A percentile compares a stretch with the other conserved stretches of the same genome.
Evolutionary conservation across 495 filamentous ascomycete genomes (phyloP).

Genomic region (Ramalina intermedia): DNA sequence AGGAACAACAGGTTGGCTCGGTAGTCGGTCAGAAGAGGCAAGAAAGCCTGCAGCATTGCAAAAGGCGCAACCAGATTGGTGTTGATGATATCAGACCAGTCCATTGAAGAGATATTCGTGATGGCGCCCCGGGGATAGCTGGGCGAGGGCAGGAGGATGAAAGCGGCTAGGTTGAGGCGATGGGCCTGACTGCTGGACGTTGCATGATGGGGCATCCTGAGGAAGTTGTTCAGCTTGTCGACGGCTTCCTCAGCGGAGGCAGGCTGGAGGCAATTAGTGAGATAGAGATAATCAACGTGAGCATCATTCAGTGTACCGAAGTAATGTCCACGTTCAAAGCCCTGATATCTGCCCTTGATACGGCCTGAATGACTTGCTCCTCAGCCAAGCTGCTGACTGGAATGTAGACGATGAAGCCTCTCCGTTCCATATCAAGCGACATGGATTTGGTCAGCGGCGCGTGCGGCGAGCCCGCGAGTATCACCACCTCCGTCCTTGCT

Average conservation of each 20-base stretch:
- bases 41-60: constrained; percentile 69
- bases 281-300: constrained; percentile 4
- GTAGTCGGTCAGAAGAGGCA: constrained; percentile 52
- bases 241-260: constrained; percentile 32
- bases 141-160: constrained; percentile 54
- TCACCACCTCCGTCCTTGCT: constrained; percentile 77
- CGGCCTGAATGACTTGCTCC: constrained; percentile 59
- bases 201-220: constrained; percentile 56
- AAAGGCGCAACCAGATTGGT: constrained; percentile 86
- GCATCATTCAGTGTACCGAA: constrained; percentile 34
- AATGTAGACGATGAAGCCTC: constrained; percentile 88
- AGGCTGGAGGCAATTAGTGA: background rate
- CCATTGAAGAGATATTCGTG: constrained; percentile 63
- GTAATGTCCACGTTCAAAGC: constrained; percentile 72
- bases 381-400: constrained; percentile 68
- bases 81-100: constrained; percentile 81
- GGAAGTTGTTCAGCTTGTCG: constrained; percentile 43
- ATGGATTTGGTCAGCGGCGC: constrained; percentile 70
- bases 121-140: constrained; percentile 60
- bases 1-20: constrained; percentile 58
- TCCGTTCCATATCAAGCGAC: constrained; percentile 69
- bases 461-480: constrained; percentile 68
- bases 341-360: constrained; percentile 65
- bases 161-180: constrained; percentile 56
- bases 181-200: constrained; percentile 58